A percentile compares a stretch with the other conserved stretches of the same genome.
Evolutionary conservation across 208 protist genomes (phyloP).

Genomic region (Leishmania mexicana): DNA sequence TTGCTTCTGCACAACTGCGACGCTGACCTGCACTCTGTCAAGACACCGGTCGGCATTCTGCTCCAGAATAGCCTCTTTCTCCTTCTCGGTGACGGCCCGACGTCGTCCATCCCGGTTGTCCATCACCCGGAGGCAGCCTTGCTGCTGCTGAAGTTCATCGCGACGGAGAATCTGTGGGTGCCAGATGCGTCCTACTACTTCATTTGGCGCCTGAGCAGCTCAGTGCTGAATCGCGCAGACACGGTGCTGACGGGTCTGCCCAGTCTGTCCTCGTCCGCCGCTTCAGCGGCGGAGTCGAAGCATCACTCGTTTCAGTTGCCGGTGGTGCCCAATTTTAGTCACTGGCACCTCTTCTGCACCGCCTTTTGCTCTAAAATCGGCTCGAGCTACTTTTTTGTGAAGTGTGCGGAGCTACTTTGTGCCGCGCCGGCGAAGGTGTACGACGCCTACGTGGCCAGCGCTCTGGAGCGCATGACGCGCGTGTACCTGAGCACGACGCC

Average conservation of each 20-base stretch:
- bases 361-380: constrained; percentile 55
- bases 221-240: constrained; percentile 31
- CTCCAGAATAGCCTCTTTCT: constrained; percentile 65
- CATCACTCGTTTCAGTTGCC: constrained; percentile 20
- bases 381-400: constrained; percentile 66
- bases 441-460: constrained; percentile 33
- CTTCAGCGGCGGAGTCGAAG: neutral
- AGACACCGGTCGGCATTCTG: constrained; percentile 45
- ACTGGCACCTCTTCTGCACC: constrained; percentile 83
- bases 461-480: constrained; percentile 35
- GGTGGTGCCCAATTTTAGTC: constrained; percentile 41
- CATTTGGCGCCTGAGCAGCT: constrained; percentile 29
- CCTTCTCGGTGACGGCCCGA: constrained; percentile 40
- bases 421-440: constrained; percentile 39
- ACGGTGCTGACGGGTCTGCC: constrained; percentile 18
- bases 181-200: constrained; percentile 37
- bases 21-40: constrained; percentile 42
- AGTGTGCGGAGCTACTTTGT: constrained; percentile 56
- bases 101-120: constrained; percentile 22
- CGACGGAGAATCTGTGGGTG: constrained; percentile 38
- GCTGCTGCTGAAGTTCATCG: constrained; percentile 49
- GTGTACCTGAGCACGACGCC: constrained; percentile 31
- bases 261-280: constrained; percentile 5
- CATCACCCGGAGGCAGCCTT: constrained; percentile 47
- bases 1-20: constrained; percentile 60